Evolutionary conservation across 1,139 yeast species (phyloP).

Genomic region (Candida frijolesensis): DNA sequence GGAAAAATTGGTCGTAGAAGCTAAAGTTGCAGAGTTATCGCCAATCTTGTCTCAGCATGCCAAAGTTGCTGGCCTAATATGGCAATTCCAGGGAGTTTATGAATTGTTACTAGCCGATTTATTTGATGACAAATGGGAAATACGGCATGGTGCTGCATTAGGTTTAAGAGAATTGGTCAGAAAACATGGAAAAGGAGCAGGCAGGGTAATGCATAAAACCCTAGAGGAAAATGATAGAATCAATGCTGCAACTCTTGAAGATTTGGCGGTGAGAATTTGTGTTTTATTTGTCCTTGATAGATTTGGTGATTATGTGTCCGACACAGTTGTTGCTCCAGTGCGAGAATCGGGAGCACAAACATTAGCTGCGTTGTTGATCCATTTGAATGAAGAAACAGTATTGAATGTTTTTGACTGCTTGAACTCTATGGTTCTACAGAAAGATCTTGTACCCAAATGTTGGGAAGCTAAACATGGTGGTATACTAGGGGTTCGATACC

Average conservation of each 20-base stretch:
- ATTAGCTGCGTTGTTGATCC: slow-evolving; percentile 81
- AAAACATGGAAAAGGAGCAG: slow-evolving; percentile 86
- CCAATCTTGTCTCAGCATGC: slow-evolving; percentile 77
- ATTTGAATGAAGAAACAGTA: slow-evolving; percentile 57
- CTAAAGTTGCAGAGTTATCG: slow-evolving; percentile 65
- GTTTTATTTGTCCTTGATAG: slow-evolving; percentile 90
- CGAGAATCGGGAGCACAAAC: slow-evolving; percentile 97
- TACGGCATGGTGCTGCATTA: slow-evolving; percentile 93
- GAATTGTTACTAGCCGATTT: slow-evolving; percentile 79
- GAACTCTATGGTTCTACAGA: slow-evolving; percentile 72
- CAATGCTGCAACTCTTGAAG: slow-evolving; percentile 78
- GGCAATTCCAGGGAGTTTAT: slow-evolving; percentile 98
- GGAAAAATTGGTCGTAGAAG: slow-evolving; percentile 81
- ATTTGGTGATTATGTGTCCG: slow-evolving; percentile 96
- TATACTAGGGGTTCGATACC: slow-evolving; percentile 87
- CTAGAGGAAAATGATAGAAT: slow-evolving; percentile 61
- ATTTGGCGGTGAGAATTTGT: slow-evolving; percentile 81
- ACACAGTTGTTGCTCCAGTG: slow-evolving; percentile 97
- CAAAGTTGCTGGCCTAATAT: slow-evolving; percentile 74
- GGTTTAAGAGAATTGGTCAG: slow-evolving; percentile 87
- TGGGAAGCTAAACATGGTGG: slow-evolving; percentile 99
- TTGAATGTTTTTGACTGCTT: slow-evolving; percentile 66
- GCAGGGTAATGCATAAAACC: slow-evolving; percentile 70
- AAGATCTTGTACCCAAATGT: slow-evolving; percentile 46
- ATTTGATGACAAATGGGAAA: slow-evolving; percentile 89